These are phyloP conservation scores for Mortierella sp. DNA, from an alignment of 371 early-diverging fungal species.

Conservation along the genomic window DNA sequence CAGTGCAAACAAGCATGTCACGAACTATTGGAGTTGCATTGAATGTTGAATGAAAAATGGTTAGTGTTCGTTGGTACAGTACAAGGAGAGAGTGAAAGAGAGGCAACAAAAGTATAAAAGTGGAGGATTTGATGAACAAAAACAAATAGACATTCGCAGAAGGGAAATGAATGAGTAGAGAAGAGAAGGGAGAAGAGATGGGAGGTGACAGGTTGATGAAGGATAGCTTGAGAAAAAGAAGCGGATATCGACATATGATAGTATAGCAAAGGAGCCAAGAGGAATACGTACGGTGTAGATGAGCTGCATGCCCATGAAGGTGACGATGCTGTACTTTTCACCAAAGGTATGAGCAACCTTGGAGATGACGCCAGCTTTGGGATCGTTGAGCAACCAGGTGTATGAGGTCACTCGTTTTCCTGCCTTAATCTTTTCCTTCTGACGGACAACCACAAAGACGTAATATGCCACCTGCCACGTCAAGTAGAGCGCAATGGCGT, in stretches of 20 bases:
- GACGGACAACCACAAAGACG: conserved; percentile 70
- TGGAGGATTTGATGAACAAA: too few species aligned
- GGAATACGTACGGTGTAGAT: conserved; percentile 63
- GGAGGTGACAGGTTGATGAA: too few species aligned
- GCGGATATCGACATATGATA: background rate
- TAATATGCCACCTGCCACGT: conserved; percentile 81
- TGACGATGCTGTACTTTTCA: conserved; percentile 66
- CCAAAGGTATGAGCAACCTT: conserved; percentile 66
- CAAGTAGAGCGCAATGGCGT: conserved; percentile 69
- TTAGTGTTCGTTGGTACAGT: background rate
- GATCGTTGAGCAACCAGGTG: conserved; percentile 76
- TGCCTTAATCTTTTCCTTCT: conserved; percentile 74
- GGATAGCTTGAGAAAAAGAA: background rate
- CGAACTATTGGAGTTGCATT: conserved; percentile 25
- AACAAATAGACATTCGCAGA: too few species aligned
- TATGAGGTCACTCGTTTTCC: conserved; percentile 75
- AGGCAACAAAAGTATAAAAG: too few species aligned
- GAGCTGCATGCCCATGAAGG: conserved; percentile 78
- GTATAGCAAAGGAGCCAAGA: background rate
- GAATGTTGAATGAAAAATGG: background rate
- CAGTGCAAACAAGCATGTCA: conserved; percentile 53
- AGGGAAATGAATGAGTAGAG: too few species aligned
- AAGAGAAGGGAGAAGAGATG: background rate
- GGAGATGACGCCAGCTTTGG: conserved; percentile 65
- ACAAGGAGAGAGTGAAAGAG: too few species aligned